A percentile compares a stretch with the other conserved stretches of the same genome.
phyloP scores from a whole-genome alignment of 805 yeast species.

The Diddensiella caesifluorescens region DNA sequence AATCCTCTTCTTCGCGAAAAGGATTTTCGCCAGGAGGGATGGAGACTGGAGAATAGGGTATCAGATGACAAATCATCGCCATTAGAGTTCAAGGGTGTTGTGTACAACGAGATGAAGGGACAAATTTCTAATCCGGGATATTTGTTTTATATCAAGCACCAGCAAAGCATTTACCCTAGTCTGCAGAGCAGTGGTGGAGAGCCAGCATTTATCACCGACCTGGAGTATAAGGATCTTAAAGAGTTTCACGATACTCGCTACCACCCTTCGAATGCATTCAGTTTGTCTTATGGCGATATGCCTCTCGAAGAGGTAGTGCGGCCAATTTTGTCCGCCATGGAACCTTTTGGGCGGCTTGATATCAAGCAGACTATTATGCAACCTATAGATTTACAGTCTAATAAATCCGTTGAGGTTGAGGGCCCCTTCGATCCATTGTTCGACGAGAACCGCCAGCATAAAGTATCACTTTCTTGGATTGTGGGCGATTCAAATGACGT shows the following conservation, averaged over 20 bases:
- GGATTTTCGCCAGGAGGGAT: slow-evolving; percentile 94
- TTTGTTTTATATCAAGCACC: slow-evolving; percentile 76
- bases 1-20: slow-evolving; percentile 70
- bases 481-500: slow-evolving; percentile 67
- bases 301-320: slow-evolving; percentile 57
- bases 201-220: slow-evolving; percentile 70
- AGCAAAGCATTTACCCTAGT: slow-evolving; percentile 77
- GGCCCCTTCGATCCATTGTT: slow-evolving; percentile 85
- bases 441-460: slow-evolving; percentile 61
- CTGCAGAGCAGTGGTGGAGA: slow-evolving; percentile 93
- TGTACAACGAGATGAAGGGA: slow-evolving; percentile 97
- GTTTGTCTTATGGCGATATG: slow-evolving; percentile 83
- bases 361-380: slow-evolving; percentile 24
- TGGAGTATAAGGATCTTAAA: slow-evolving; percentile 67
- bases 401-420: slow-evolving; percentile 35
- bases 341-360: slow-evolving; percentile 27
- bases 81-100: slow-evolving; percentile 85
- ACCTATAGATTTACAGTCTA: slow-evolving; percentile 44
- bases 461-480: slow-evolving; percentile 83
- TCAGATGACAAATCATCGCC: slow-evolving; percentile 54
- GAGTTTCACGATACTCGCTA: slow-evolving; percentile 72
- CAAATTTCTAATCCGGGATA: slow-evolving; percentile 87
- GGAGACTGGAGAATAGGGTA: slow-evolving; percentile 81
- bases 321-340: slow-evolving; percentile 46
- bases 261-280: slow-evolving; percentile 84